phyloP scores from a whole-genome alignment of 169 alveolate species.

The Eimeria falciformis region DNA sequence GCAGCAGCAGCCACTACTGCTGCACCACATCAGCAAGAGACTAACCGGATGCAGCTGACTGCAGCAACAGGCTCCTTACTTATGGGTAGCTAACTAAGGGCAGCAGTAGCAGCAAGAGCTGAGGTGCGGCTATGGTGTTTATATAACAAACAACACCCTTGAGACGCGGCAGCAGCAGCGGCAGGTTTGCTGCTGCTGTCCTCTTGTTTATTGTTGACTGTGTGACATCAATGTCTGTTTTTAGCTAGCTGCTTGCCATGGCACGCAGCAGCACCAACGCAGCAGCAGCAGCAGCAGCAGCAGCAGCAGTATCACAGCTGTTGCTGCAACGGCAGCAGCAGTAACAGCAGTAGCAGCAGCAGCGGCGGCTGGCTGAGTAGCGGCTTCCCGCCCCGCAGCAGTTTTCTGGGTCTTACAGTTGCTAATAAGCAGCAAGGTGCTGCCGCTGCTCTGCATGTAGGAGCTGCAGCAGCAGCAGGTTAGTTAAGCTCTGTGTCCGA shows the following conservation, averaged over 20 bases:
- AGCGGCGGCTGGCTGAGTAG: constrained; percentile 35
- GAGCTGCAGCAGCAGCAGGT: constrained; percentile 48
- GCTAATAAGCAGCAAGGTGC: not conserved
- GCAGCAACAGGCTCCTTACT: constrained; percentile 10
- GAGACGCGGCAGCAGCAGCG: constrained; percentile 5
- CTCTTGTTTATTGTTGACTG: not conserved
- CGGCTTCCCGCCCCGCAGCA: constrained; percentile 37
- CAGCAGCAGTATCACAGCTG: not conserved
- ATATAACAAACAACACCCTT: too few relatives aligned
- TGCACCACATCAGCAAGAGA: not conserved
- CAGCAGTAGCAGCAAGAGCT: not conserved
- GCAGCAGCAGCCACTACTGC: constrained; percentile 23
- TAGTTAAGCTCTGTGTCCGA: not conserved
- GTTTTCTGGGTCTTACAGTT: not conserved
- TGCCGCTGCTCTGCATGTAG: not conserved
- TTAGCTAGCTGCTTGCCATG: not conserved
- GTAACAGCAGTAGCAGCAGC: not conserved
- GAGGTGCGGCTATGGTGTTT: too few relatives aligned
- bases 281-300: constrained; percentile 10
- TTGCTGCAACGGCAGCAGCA: constrained; percentile 22
- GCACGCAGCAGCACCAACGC: not conserved
- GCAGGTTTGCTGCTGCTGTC: constrained; percentile 8
- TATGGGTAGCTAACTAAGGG: not conserved
- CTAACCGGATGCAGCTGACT: not conserved
- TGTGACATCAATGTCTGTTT: too few relatives aligned